Evolutionary conservation across 75 land plant genomes (phyloP).

Genomic region (Selaginella tamariscina): DNA sequence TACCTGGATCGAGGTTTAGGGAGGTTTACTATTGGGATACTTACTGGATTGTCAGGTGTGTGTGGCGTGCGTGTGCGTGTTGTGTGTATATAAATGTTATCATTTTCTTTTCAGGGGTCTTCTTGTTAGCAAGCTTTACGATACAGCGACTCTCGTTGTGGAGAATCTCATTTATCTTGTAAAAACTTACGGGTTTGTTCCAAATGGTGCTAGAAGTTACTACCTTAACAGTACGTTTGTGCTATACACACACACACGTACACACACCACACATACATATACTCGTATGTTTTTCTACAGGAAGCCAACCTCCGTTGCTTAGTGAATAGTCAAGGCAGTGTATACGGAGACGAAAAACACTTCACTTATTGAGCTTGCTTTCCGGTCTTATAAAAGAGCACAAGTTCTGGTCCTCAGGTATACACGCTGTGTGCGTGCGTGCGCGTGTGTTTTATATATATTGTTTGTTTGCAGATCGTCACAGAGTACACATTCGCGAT

Average conservation of each 20-base stretch:
- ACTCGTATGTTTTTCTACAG: no score
- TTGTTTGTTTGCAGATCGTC: conserved; percentile 60
- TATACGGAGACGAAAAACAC: conserved; percentile 41
- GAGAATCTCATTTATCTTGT: conserved; percentile 52
- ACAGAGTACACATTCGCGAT: conserved; percentile 51
- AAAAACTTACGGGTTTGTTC: conserved; percentile 58
- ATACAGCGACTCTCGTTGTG: conserved; percentile 69
- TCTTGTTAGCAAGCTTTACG: conserved; percentile 72
- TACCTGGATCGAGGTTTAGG: conserved; percentile 79
- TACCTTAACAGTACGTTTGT: conserved; percentile 82
- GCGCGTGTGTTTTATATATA: no score
- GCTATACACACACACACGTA: no score
- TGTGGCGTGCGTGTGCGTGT: not conserved
- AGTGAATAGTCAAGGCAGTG: conserved; percentile 59
- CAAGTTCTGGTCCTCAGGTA: conserved; percentile 73
- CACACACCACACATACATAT: no score
- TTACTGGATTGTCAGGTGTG: not conserved
- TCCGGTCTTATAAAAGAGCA: conserved; percentile 62
- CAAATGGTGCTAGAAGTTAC: conserved; percentile 85
- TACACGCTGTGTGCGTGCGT: no score
- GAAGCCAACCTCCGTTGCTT: conserved; percentile 86
- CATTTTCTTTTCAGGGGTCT: no score
- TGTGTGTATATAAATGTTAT: no score
- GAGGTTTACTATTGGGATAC: no score
- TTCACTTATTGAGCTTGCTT: conserved; percentile 41